Evolutionary conservation across 179 eudicot species (phyloP).

Genomic region (Pouteria campechiana): DNA sequence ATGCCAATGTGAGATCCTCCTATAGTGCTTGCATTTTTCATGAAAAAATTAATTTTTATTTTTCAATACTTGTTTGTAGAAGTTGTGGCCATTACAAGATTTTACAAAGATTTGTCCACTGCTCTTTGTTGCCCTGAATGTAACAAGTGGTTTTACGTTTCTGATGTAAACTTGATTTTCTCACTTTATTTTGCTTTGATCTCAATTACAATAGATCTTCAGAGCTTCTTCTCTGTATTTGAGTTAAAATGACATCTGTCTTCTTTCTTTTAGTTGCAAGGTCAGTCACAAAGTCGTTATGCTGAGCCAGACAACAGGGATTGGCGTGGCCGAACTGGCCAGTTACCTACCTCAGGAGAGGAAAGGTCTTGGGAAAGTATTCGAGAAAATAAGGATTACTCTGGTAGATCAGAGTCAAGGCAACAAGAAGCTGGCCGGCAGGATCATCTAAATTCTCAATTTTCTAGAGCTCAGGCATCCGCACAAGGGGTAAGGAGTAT

Average conservation of each 20-base stretch:
- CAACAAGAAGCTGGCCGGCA: conserved; percentile 35
- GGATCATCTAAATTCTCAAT: conserved; percentile 56
- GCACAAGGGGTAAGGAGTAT: conserved; percentile 64
- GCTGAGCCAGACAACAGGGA: conserved; percentile 89
- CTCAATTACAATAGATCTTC: too few species aligned
- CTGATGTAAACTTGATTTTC: too few species aligned
- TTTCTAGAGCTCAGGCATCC: conserved; percentile 41
- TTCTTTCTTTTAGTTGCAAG: conserved; percentile 24
- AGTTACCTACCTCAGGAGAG: conserved; percentile 38
- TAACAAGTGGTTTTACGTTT: too few species aligned
- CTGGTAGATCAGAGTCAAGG: conserved; percentile 27
- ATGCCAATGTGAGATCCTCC: conserved; percentile 40
- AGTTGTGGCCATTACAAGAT: too few species aligned
- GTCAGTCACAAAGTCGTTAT: conserved; percentile 51
- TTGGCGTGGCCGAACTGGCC: conserved; percentile 88
- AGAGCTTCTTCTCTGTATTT: too few species aligned
- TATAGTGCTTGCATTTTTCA: background rate
- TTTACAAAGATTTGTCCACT: too few species aligned
- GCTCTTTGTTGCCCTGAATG: too few species aligned
- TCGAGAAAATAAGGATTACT: conserved; percentile 47
- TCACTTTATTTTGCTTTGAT: too few species aligned
- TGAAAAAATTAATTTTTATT: background rate
- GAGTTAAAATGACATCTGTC: too few species aligned
- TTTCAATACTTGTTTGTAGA: background rate
- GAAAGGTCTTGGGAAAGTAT: conserved; percentile 85